Percentiles rank a stretch among this genome's conserved stretches.
These are phyloP conservation scores for Gossypium mustelinum DNA, from an alignment of 345 rosid species.

Conservation along the genomic window DNA sequence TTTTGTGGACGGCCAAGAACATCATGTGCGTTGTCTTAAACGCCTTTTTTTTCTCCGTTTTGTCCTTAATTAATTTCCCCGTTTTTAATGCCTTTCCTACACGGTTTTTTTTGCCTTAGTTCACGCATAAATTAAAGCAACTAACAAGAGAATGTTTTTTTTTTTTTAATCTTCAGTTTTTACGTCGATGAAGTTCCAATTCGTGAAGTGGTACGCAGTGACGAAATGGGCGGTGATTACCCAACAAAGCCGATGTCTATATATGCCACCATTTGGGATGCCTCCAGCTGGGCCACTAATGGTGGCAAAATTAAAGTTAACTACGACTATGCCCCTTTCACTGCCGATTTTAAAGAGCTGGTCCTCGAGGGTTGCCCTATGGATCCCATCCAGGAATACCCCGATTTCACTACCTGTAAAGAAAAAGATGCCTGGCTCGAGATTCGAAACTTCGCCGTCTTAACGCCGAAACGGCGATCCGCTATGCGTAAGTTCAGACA, in stretches of 20 bases:
- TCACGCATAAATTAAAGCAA: background rate
- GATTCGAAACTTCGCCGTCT: slow-evolving; percentile 34
- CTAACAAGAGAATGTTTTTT: background rate
- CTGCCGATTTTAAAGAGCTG: slow-evolving; percentile 60
- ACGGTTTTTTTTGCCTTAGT: too few species aligned
- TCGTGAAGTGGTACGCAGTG: slow-evolving; percentile 57
- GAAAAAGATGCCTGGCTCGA: slow-evolving; percentile 31
- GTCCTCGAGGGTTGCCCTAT: slow-evolving; percentile 64
- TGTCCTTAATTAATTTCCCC: background rate
- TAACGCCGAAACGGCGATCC: slow-evolving; percentile 30
- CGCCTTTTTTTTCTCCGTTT: background rate
- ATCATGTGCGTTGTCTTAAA: slow-evolving; percentile 54
- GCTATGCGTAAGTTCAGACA: slow-evolving; percentile 67
- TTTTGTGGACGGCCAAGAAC: slow-evolving; percentile 72
- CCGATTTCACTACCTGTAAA: slow-evolving; percentile 26
- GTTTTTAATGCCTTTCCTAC: too few species aligned
- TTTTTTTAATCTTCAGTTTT: slow-evolving; percentile 42
- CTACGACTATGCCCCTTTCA: slow-evolving; percentile 71
- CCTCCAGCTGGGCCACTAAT: slow-evolving; percentile 82
- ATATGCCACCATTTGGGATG: slow-evolving; percentile 98
- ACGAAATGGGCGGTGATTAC: slow-evolving; percentile 71
- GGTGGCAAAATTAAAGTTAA: slow-evolving; percentile 75
- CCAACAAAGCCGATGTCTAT: slow-evolving; percentile 85
- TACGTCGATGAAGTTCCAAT: slow-evolving; percentile 84
- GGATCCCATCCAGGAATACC: slow-evolving; percentile 54